These are phyloP conservation scores for Suhomyces yuchorum DNA, from an alignment of 1,139 yeast species.

Conservation along the genomic window DNA sequence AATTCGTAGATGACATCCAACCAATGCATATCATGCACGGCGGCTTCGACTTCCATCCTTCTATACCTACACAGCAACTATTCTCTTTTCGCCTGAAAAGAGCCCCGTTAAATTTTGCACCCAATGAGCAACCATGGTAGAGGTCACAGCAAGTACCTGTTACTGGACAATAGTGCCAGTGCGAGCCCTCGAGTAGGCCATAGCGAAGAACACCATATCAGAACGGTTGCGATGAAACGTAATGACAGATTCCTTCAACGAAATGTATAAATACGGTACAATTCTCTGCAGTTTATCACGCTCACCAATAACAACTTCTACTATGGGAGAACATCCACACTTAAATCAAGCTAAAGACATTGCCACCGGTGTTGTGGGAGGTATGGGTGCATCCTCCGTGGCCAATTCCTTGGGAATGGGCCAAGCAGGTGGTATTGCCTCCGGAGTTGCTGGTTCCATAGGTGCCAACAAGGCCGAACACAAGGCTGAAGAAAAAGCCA, in stretches of 20 bases:
- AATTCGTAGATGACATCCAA: too few species aligned
- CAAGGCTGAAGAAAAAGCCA: slow-evolving; percentile 17
- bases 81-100: background rate
- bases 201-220: background rate
- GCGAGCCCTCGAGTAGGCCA: background rate
- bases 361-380: slow-evolving; percentile 25
- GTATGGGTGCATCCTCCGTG: slow-evolving; percentile 23
- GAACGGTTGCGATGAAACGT: background rate
- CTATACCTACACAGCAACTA: background rate
- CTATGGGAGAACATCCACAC: slow-evolving; percentile 14
- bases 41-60: background rate
- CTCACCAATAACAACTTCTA: too few species aligned
- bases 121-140: background rate
- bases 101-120: background rate
- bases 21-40: too few species aligned
- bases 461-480: slow-evolving; percentile 30
- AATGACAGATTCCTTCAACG: background rate
- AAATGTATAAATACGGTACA: background rate
- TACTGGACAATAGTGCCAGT: background rate
- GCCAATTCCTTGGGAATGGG: slow-evolving; percentile 22
- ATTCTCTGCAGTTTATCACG: background rate
- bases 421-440: slow-evolving; percentile 25
- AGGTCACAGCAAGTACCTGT: background rate
- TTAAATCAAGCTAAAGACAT: slow-evolving; percentile 21
- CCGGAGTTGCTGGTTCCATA: slow-evolving; percentile 33